phyloP scores from a whole-genome alignment of 306 rosid genomes.

The Dalbergia cultrata region DNA sequence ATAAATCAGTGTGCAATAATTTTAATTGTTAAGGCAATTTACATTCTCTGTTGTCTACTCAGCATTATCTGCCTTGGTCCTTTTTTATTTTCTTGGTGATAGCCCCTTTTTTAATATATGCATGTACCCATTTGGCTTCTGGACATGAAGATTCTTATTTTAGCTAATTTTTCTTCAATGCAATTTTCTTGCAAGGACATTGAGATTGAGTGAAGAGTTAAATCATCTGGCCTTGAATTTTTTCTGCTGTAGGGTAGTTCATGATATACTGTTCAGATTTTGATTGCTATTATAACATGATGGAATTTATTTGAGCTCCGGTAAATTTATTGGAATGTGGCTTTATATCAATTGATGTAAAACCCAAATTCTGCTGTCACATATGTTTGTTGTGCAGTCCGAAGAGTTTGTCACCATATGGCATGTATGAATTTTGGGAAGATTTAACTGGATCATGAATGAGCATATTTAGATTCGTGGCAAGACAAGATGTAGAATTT shows the following conservation, averaged over 20 bases:
- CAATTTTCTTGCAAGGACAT: conserved; percentile 16
- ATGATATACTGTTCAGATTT: conserved; percentile 27
- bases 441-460: too few species aligned
- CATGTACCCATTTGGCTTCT: conserved; percentile 8
- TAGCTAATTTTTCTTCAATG: conserved; percentile 28
- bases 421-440: too few species aligned
- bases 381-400: too few species aligned
- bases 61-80: not conserved
- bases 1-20: conserved; percentile 15
- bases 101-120: not conserved
- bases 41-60: not conserved
- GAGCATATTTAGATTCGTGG: too few species aligned
- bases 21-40: conserved; percentile 32
- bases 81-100: not conserved
- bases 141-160: too few species aligned
- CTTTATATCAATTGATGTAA: not conserved
- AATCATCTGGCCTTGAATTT: conserved; percentile 28
- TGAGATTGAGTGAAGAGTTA: conserved; percentile 41
- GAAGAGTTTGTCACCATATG: too few species aligned
- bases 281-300: conserved; percentile 35
- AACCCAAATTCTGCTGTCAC: too few species aligned
- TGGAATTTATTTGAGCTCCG: conserved; percentile 23
- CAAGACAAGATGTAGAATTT: too few species aligned
- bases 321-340: conserved; percentile 26
- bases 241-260: conserved; percentile 58